Percentiles rank a stretch among this genome's conserved stretches.
Conservation (phyloP, 2,329 filamentous ascomycete species). For the Chaetomium sp. region DNA sequence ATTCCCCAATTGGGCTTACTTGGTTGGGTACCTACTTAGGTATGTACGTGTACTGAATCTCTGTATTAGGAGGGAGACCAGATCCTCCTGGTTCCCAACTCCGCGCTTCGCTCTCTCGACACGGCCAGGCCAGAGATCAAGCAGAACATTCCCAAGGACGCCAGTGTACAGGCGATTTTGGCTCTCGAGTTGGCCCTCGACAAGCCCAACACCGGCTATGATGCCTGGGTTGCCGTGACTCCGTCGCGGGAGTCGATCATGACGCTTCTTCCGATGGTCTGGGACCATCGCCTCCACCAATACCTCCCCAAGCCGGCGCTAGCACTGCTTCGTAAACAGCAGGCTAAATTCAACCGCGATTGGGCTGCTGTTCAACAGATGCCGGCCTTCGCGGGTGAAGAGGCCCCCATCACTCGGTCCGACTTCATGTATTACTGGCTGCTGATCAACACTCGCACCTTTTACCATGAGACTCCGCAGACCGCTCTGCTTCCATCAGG, state of each 20-base stretch:
- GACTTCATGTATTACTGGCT: conserved; percentile 52
- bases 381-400: background rate
- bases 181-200: conserved; percentile 61
- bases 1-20: background rate
- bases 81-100: conserved; percentile 59
- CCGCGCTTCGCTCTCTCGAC: conserved; percentile 58
- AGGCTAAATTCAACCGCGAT: conserved; percentile 35
- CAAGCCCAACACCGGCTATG: conserved; percentile 38
- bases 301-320: conserved; percentile 40
- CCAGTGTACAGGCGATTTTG: conserved; percentile 64
- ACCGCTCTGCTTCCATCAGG: conserved; percentile 29
- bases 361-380: conserved; percentile 30
- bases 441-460: conserved; percentile 56
- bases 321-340: conserved; percentile 48
- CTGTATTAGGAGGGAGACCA: conserved; percentile 37
- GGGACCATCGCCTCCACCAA: conserved; percentile 39
- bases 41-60: conserved; percentile 1
- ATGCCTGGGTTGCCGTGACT: conserved; percentile 60
- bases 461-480: conserved; percentile 47
- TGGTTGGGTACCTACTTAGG: no score
- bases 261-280: conserved; percentile 41
- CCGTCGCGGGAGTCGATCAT: conserved; percentile 56
- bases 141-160: conserved; percentile 44
- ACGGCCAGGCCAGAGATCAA: conserved; percentile 49
- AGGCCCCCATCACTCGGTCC: conserved; percentile 22